A percentile compares a stretch with the other conserved stretches of the same genome.
Conservation (phyloP, 495 filamentous ascomycete species). For the Pyrenopolyporus hunteri region DNA sequence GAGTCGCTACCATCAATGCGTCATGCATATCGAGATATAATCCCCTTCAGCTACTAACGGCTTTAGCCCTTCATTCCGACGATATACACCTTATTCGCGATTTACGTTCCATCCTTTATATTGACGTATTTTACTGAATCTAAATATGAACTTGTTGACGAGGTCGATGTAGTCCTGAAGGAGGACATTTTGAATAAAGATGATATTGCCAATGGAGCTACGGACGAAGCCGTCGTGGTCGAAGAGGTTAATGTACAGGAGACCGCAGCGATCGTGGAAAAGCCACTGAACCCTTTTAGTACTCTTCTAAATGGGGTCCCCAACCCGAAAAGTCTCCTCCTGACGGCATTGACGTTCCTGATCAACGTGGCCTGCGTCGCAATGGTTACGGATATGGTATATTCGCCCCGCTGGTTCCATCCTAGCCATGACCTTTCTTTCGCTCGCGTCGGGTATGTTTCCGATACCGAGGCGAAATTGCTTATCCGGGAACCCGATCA, state of each 20-base stretch:
- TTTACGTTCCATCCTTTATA: conserved; percentile 76
- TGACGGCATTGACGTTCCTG: conserved; percentile 67
- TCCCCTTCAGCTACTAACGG: conserved; percentile 15
- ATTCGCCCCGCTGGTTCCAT: conserved; percentile 69
- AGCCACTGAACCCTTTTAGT: conserved; percentile 53
- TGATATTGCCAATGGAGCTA: conserved; percentile 36
- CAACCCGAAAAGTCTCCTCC: conserved; percentile 61
- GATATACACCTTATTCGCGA: conserved; percentile 70
- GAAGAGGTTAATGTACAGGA: conserved; percentile 59
- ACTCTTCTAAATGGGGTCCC: conserved; percentile 81
- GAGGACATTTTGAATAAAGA: conserved; percentile 53
- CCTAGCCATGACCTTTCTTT: conserved; percentile 79
- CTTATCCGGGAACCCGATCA: conserved; percentile 82
- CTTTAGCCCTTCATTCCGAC: conserved; percentile 64
- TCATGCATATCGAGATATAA: neutral
- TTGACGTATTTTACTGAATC: conserved; percentile 61
- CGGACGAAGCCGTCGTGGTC: conserved; percentile 45
- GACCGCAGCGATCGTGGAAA: conserved; percentile 52
- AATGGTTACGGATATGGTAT: conserved; percentile 75
- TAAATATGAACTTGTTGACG: conserved; percentile 65
- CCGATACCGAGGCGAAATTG: conserved; percentile 77
- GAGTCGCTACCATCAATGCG: conserved; percentile 27
- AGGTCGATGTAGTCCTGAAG: conserved; percentile 64
- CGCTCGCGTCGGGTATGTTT: conserved; percentile 83
- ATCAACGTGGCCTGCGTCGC: conserved; percentile 72